These are phyloP conservation scores for Neoboletus magnificus DNA, from an alignment of 768 basidiomycete genomes.

Conservation along the genomic window DNA sequence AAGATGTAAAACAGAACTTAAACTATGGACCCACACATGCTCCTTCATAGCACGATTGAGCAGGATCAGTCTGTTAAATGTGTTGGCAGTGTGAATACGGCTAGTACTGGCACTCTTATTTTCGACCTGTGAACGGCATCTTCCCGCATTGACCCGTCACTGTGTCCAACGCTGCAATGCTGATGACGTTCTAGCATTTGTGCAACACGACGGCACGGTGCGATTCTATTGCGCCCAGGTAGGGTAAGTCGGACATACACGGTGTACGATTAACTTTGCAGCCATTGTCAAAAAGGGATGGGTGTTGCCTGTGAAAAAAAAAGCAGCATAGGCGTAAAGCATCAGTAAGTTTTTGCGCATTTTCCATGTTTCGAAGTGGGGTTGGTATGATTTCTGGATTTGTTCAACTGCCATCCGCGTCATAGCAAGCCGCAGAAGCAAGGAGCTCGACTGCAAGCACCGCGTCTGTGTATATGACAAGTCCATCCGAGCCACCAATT, in stretches of 20 bases:
- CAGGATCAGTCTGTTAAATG: neutral
- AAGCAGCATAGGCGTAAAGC: too few species aligned
- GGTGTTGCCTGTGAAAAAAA: neutral
- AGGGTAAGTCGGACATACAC: neutral
- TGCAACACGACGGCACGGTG: neutral
- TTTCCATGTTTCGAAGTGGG: neutral
- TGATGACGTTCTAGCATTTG: neutral
- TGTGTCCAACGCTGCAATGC: neutral
- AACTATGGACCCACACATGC: neutral
- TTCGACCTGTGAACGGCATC: neutral
- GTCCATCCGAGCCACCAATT: neutral
- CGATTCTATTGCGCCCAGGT: neutral
- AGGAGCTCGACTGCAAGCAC: neutral
- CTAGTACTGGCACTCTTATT: neutral
- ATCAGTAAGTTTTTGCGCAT: too few species aligned
- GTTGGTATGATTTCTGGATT: neutral
- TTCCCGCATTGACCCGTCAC: neutral
- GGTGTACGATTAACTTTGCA: neutral
- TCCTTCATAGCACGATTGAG: neutral
- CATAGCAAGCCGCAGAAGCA: neutral
- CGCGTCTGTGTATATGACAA: neutral
- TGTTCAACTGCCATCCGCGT: neutral
- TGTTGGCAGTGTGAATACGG: neutral
- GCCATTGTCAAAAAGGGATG: neutral
- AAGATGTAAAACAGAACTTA: neutral